Evolutionary conservation across 345 rosid genomes (phyloP).

Genomic region (Linum usitatissimum): DNA sequence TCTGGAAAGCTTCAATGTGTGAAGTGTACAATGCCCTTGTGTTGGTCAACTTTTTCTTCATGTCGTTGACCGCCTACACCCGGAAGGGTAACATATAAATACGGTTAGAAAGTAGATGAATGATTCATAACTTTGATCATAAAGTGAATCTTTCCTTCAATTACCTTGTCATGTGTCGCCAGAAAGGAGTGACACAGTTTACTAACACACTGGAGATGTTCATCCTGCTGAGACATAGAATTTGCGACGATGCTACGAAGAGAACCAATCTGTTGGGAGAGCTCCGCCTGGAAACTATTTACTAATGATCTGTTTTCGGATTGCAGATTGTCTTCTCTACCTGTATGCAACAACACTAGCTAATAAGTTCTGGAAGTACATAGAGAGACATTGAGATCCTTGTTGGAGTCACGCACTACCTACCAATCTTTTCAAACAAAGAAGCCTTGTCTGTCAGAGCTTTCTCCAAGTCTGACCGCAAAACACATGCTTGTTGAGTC

Average conservation of each 20-base stretch:
- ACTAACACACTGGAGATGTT: constrained; percentile 59
- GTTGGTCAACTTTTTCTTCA: constrained; percentile 53
- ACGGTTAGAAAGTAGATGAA: not conserved
- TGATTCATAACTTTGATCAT: not conserved
- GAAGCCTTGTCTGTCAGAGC: constrained; percentile 65
- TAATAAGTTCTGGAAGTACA: not conserved
- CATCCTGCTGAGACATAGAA: constrained; percentile 59
- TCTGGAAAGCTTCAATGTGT: constrained; percentile 82
- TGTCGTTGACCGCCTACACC: constrained; percentile 45
- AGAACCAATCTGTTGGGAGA: constrained; percentile 52
- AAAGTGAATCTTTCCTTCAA: constrained; percentile 1
- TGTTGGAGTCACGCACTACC: constrained; percentile 9
- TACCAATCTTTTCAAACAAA: constrained; percentile 80
- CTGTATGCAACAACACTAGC: constrained; percentile 24
- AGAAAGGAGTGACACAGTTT: constrained; percentile 56
- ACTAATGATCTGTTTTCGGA: constrained; percentile 63
- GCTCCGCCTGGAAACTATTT: constrained; percentile 48
- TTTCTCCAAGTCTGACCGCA: constrained; percentile 75
- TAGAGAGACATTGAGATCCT: not conserved
- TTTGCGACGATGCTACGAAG: constrained; percentile 50
- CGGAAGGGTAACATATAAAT: not conserved
- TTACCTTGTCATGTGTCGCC: constrained; percentile 56
- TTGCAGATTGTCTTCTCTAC: constrained; percentile 75
- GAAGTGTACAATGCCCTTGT: constrained; percentile 59
- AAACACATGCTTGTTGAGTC: constrained; percentile 65